A percentile compares a stretch with the other conserved stretches of the same genome.
Conservation (phyloP, 495 filamentous ascomycete genomes). For the Xylaria sp. region DNA sequence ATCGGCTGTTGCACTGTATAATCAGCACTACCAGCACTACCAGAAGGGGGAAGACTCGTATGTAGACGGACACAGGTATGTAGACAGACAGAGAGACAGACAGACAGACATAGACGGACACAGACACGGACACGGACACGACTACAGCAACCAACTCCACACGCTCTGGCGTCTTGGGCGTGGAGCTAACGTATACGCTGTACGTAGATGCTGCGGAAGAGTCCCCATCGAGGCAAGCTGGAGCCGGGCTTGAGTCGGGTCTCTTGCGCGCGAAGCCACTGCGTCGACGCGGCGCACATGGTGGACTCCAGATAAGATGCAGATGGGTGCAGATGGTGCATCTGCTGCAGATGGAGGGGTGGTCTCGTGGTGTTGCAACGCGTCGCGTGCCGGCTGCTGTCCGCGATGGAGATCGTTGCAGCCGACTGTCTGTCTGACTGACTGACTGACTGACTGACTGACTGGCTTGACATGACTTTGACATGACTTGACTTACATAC, state of each 20-base stretch:
- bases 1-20: constrained; percentile 21
- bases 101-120: not conserved
- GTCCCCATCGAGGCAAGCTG: constrained; percentile 10
- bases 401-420: constrained; percentile 30
- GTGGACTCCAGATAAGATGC: constrained; percentile 26
- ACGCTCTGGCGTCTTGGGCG: constrained; percentile 11
- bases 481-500: too few species aligned
- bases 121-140: not conserved
- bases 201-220: not conserved
- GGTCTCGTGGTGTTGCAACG: constrained; percentile 29
- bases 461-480: too few species aligned
- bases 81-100: not conserved
- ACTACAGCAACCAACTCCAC: not conserved
- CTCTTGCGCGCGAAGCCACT: constrained; percentile 6
- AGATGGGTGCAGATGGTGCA: not conserved
- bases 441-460: too few species aligned
- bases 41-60: not conserved
- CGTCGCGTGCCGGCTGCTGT: constrained; percentile 25
- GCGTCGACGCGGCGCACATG: constrained; percentile 17
- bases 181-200: too few species aligned
- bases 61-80: not conserved
- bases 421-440: too few species aligned
- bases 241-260: not conserved
- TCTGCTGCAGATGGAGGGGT: not conserved
- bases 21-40: not conserved